These are phyloP conservation scores for Rutstroemia sp. DNA, from an alignment of 2,329 filamentous ascomycete genomes.

Conservation along the genomic window DNA sequence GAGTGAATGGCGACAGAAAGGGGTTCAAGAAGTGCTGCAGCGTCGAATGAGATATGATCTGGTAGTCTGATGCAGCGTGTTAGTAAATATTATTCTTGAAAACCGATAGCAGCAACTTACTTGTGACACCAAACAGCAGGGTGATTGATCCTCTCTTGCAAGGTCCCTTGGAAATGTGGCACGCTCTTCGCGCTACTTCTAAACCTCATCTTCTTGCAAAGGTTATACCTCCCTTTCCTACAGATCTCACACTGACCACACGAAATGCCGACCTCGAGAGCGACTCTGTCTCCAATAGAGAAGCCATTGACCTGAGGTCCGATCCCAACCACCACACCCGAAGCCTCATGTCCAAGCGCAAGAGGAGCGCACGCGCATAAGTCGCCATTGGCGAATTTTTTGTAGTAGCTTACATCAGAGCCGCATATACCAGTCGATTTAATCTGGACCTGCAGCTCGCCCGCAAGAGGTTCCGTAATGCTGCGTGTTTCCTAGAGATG, in stretches of 20 bases:
- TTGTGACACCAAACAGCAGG: slow-evolving; percentile 56
- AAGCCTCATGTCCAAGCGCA: slow-evolving; percentile 57
- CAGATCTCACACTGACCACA: slow-evolving; percentile 87
- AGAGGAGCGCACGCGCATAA: slow-evolving; percentile 58
- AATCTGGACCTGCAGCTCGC: slow-evolving; percentile 58
- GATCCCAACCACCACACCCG: slow-evolving; percentile 49
- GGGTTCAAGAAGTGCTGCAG: slow-evolving; percentile 53
- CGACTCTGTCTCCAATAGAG: slow-evolving; percentile 48
- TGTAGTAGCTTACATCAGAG: slow-evolving; percentile 65
- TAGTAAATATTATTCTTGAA: neutral
- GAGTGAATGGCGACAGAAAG: slow-evolving; percentile 56
- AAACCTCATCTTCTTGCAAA: slow-evolving; percentile 55
- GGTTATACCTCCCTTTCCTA: slow-evolving; percentile 70
- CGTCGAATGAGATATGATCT: slow-evolving; percentile 49
- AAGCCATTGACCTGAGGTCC: slow-evolving; percentile 46
- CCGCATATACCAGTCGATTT: slow-evolving; percentile 62
- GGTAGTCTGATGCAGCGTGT: slow-evolving; percentile 39
- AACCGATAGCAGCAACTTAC: slow-evolving; percentile 31
- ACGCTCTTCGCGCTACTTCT: slow-evolving; percentile 54
- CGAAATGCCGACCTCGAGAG: slow-evolving; percentile 86
- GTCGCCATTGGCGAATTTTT: slow-evolving; percentile 64
- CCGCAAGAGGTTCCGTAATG: slow-evolving; percentile 34
- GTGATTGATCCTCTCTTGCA: slow-evolving; percentile 57
- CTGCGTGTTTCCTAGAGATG: slow-evolving; percentile 40
- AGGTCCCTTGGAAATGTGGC: slow-evolving; percentile 56